phyloP scores from a whole-genome alignment of 2,329 filamentous ascomycete genomes.

The Sarocladium brachiariae region DNA sequence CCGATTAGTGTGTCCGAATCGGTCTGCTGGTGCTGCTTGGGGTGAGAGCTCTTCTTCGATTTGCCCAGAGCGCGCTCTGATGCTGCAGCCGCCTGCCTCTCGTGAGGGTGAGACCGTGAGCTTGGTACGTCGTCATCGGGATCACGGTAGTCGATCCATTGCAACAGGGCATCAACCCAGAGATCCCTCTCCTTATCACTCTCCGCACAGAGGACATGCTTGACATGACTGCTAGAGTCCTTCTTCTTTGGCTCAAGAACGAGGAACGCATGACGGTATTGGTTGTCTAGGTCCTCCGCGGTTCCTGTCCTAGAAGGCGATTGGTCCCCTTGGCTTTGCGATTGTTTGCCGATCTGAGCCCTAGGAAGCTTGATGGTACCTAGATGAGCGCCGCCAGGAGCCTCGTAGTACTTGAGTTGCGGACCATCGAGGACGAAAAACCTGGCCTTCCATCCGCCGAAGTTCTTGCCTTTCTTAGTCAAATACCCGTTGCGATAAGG shows the following conservation, averaged over 20 bases:
- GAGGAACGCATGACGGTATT: slow-evolving; percentile 94
- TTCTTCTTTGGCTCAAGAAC: slow-evolving; percentile 95
- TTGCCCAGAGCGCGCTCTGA: slow-evolving; percentile 20
- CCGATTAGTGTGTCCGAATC: slow-evolving; percentile 46
- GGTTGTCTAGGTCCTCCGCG: slow-evolving; percentile 77
- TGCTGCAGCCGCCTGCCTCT: slow-evolving; percentile 30
- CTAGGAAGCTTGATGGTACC: slow-evolving; percentile 88
- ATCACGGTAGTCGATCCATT: slow-evolving; percentile 76
- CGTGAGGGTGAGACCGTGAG: slow-evolving; percentile 28
- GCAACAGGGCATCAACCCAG: slow-evolving; percentile 86
- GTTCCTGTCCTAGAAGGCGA: slow-evolving; percentile 49
- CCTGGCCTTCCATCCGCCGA: slow-evolving; percentile 92
- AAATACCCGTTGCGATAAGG: slow-evolving; percentile 81
- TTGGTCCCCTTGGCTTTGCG: slow-evolving; percentile 40
- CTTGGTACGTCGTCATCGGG: slow-evolving; percentile 39
- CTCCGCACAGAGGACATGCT: slow-evolving; percentile 92
- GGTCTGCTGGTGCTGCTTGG: slow-evolving; percentile 26
- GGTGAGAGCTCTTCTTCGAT: slow-evolving; percentile 24
- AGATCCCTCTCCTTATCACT: slow-evolving; percentile 86
- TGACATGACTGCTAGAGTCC: slow-evolving; percentile 78
- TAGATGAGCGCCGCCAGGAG: slow-evolving; percentile 80
- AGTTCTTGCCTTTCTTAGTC: slow-evolving; percentile 96
- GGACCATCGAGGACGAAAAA: slow-evolving; percentile 56
- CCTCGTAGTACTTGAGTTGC: slow-evolving; percentile 82
- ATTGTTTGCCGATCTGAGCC: slow-evolving; percentile 92